phyloP scores from a whole-genome alignment of 78 protist species.

The Dictyostelium discoideum region DNA sequence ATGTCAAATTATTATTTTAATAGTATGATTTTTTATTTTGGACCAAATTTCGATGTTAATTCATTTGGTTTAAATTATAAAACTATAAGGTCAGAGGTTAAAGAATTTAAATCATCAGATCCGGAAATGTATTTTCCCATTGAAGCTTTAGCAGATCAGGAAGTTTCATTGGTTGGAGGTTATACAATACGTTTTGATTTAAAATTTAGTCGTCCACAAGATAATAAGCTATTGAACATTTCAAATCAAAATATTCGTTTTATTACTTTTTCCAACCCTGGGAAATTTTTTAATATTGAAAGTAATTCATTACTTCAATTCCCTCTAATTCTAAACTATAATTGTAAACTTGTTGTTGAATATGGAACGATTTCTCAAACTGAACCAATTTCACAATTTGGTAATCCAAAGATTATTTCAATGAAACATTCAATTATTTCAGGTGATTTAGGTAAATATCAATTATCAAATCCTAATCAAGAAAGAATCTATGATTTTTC shows the following conservation, averaged over 20 bases:
- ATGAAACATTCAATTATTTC: background rate
- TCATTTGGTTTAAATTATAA: background rate
- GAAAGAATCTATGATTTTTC: background rate
- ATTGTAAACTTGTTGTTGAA: background rate
- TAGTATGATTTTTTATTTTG: background rate
- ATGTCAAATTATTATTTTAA: background rate
- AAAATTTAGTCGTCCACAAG: background rate
- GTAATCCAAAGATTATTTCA: background rate
- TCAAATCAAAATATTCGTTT: background rate
- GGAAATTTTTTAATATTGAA: background rate
- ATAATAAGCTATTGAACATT: background rate
- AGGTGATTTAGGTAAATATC: background rate
- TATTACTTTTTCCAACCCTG: background rate
- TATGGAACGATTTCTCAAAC: background rate
- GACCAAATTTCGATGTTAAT: background rate
- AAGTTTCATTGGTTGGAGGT: too few species aligned
- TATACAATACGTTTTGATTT: background rate
- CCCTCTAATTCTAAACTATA: background rate
- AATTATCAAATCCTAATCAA: background rate
- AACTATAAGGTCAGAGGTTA: background rate
- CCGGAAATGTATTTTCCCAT: background rate
- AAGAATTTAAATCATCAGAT: too few species aligned
- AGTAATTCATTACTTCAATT: background rate
- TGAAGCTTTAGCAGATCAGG: background rate
- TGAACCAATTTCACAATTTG: background rate